Conservation (phyloP, 2,329 filamentous ascomycete genomes). For the Neopestalotiopsis sp. region DNA sequence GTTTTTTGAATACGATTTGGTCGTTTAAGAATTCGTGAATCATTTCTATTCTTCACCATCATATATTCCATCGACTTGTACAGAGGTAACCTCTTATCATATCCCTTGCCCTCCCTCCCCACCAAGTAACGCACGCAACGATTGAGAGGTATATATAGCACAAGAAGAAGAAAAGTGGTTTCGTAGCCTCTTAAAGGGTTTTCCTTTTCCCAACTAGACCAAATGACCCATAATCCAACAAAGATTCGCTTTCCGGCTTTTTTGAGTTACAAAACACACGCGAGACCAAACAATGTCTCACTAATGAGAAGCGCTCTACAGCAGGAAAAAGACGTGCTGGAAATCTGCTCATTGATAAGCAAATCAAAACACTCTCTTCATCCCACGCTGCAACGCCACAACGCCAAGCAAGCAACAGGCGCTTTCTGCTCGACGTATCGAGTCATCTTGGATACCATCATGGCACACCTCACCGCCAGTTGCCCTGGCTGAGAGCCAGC, state of each 20-base stretch:
- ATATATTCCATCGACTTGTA: too few relatives aligned
- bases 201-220: neutral
- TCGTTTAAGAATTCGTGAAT: neutral
- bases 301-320: neutral
- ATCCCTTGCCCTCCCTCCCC: neutral
- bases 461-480: slow-evolving; percentile 70
- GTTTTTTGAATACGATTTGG: neutral
- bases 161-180: neutral
- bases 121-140: neutral
- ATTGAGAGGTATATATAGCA: slow-evolving; percentile 3
- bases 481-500: slow-evolving; percentile 87
- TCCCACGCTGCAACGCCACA: neutral
- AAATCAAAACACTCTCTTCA: neutral
- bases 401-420: neutral
- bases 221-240: neutral
- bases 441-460: neutral
- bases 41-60: neutral
- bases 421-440: neutral
- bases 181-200: neutral
- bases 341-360: too few relatives aligned
- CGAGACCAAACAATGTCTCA: neutral
- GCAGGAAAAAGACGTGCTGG: too few relatives aligned
- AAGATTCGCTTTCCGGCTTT: neutral
- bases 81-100: too few relatives aligned
- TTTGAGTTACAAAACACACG: neutral